Base-by-base conservation (phyloP, 257 asterid species). In the Voacanga thouarsii region DNA sequence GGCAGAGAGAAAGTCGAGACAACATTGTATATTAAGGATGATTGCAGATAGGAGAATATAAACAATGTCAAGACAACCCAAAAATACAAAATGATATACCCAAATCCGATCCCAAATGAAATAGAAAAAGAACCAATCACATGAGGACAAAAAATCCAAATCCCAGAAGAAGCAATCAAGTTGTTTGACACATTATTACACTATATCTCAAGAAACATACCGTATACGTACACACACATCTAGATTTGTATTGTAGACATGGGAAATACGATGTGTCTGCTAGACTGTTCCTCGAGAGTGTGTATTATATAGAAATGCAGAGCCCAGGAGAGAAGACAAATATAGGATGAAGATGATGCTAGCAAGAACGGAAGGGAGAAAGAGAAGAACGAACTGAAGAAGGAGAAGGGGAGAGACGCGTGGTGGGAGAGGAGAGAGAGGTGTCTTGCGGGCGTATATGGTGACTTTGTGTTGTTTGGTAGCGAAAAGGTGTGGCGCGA, bases 401-500 rank as follows among this genome's bases (percentile, higher is more conserved):
- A 66, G 53, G 79, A 67, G 66, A 59, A 74, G 65, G 82, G 80
- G 55, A 41, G 30, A 69, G 64, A 78, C 77, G 75, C 77, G 80
- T 74, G 82, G 80, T 78, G 79, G 75, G 60, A 49, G 45, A 78
- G 30, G 78, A 26, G 78, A 66, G 64, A 41, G 70, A 12, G 56
- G 77, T 66, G 68, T 65, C 53, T 71, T 28, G n/a, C 37, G 72
- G 5, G 69, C 0, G 75, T 51, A 9, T 65, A 37, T 16, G 71
- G 47, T n/a, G 80, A 33, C 60, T 79, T 56, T 75, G 79, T 67
- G 79, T 81, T 71, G 64, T 55, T 55, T 23, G 76, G 79, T 64
- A 53, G 84, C 55, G 74, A 74, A 44, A 64, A 73, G 81, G 45
- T 67, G 80, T 73, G 74, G 82, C 82, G 85, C 65, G 75, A 82